A percentile compares a stretch with the other conserved stretches of the same genome.
Conservation (phyloP, 176 grass and related monocot species). For the Paspalum notatum region DNA sequence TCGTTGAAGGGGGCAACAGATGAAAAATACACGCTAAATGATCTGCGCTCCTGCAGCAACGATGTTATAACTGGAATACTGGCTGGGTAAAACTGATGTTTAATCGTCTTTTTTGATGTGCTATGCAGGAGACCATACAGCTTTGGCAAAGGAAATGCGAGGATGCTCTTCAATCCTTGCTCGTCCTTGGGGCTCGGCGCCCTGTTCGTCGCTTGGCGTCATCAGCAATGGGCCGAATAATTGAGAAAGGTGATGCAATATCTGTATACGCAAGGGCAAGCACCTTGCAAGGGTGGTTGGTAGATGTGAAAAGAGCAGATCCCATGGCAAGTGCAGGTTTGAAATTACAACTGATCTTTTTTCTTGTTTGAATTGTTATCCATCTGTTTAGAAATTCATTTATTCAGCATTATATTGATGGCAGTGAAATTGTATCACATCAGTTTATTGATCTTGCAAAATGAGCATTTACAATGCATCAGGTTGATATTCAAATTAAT, state of each 20-base stretch:
- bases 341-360: conserved; percentile 35
- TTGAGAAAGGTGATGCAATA: conserved; percentile 86
- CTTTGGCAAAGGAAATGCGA: conserved; percentile 96
- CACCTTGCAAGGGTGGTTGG: conserved; percentile 88
- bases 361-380: conserved; percentile 19
- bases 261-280: conserved; percentile 94
- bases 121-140: conserved; percentile 86
- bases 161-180: conserved; percentile 93
- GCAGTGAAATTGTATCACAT: neutral
- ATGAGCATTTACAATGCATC: neutral
- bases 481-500: neutral
- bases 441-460: neutral
- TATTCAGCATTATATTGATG: neutral
- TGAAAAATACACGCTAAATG: conserved; percentile 5
- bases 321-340: conserved; percentile 83
- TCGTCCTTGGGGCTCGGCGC: conserved; percentile 73
- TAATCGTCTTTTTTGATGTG: conserved; percentile 23
- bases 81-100: conserved; percentile 7
- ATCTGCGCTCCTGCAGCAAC: neutral
- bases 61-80: neutral
- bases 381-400: conserved; percentile 22
- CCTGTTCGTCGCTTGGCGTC: conserved; percentile 85
- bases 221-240: conserved; percentile 82
- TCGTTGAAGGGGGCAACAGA: neutral
- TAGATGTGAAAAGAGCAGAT: conserved; percentile 84